Base-by-base conservation (phyloP, 768 basidiomycete genomes). In the Lactarius akahatsu region DNA sequence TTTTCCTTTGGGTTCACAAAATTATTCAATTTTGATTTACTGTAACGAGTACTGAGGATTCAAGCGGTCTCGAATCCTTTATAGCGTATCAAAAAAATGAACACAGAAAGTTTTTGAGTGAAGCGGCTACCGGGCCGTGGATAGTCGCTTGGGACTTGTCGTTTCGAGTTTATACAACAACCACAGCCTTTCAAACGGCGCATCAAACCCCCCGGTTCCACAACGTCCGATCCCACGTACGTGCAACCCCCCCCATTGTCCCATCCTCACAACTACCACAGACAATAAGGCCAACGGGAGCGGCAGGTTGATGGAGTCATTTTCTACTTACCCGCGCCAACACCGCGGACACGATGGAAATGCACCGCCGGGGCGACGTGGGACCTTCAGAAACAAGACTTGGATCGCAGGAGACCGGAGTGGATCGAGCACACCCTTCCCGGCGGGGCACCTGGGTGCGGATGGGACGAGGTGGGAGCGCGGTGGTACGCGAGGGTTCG, bases 391-490 rank as follows among this genome's bases (percentile, higher is more conserved):
- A 54, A 69, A 69, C 70, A 66, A 52, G 50, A 63, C 64, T 1
- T 66, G 68, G 68, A 62, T 69, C 40, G 9, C 66, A 2, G 54
- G 45, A 43, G 70, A 71, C 30, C 47, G 70, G 9, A 63, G 56
- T 38, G 50, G 61, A 5, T 59, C 64, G n/a, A 64, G 38, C 52
- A 69, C 36, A 2, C 64, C 65, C 2, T 62, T 63, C 15, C 61
- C 60, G 23, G 26, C 55, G 34, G 60, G 59, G 5, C 57, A 68
- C 36, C 62, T 57, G 67, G 72, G 72, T 23, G 72, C 72, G 20
- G 86, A 88, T 69, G 71, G 73, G 30, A 86, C 86, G 61, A 78
- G 84, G 55, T 84, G 88, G 85, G 88, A 90, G 60, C 80, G 87
- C 56, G 87, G 86, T 5, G 84, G 83, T 41, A 41, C 45, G 15